Base-by-base conservation (phyloP, 345 rosid species). In the Bruguiera parviflora region DNA sequence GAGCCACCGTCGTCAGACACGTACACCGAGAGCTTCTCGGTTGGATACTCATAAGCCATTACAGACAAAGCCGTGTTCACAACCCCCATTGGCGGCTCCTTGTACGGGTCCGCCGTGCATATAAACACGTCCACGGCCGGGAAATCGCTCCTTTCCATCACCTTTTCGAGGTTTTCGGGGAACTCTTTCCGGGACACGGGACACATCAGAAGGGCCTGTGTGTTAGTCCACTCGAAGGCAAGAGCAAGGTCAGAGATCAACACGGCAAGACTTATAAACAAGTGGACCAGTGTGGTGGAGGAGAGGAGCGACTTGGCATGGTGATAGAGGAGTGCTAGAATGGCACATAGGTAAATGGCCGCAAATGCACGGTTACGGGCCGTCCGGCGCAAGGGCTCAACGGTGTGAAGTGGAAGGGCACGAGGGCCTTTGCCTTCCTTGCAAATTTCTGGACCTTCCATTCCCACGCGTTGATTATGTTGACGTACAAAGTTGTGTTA, bases 1-100 rank as follows among this genome's bases (percentile, higher is more conserved):
- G 96, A 92, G 47, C 96, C 96, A 19, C 96, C 96, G 19, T 92
- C 98, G 73, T 92, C 98, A 1, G 96, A 90, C 3, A 92, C 75
- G 6, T 88, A 92, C 18, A 92, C 82, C 16, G 96, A 84, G 25
- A 89, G 31, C 82, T 86, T 92, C 66, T 85, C 82, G 1, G 79
- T 20, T 3, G 98, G 98, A 73, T 92, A 92, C 28, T 87, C 88
- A 21, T 86, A 92, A 1, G 88, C 92, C 92, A 92, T 81, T 53
- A 84, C 88, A 0, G 98, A 92, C 63, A 92, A 73, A 10, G 83
- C 90, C 1, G 98, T 89, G 84, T 85, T 90, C 60, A 82, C 92
- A 47, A 86, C 92, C 58, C 74, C 75, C 5, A 86, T 68, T 0
- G 98, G 98, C 6, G 96, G 98, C 73, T 92, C 98, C 76, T 86